A percentile compares a stretch with the other conserved stretches of the same genome.
Evolutionary conservation across 148 eudicot species (phyloP).

Genomic region (Chenopodium formosanum): DNA sequence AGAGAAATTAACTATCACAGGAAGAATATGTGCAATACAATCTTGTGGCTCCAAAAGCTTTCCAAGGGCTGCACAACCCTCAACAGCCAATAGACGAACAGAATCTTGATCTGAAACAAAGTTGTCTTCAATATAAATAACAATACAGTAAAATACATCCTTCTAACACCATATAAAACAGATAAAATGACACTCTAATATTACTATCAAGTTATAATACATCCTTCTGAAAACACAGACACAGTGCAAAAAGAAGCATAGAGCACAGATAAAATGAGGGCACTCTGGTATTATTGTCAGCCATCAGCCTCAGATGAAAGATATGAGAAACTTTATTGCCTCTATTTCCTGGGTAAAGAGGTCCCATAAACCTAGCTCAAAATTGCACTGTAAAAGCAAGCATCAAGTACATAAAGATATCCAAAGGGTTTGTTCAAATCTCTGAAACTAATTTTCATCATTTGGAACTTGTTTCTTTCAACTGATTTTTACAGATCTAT

Average conservation of each 20-base stretch:
- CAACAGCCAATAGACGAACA: slow-evolving; percentile 95
- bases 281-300: background rate
- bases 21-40: slow-evolving; percentile 89
- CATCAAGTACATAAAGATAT: background rate
- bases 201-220: too few relatives aligned
- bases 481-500: background rate
- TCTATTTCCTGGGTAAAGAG: background rate
- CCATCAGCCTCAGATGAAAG: too few relatives aligned
- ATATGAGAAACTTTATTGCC: too few relatives aligned
- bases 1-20: slow-evolving; percentile 89
- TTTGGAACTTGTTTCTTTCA: background rate
- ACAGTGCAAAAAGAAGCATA: background rate
- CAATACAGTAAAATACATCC: background rate
- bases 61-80: slow-evolving; percentile 98
- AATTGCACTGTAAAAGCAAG: background rate
- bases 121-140: background rate
- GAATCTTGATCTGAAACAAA: slow-evolving; percentile 87
- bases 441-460: background rate
- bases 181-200: too few relatives aligned
- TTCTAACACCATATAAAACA: background rate
- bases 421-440: background rate
- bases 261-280: background rate
- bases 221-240: too few relatives aligned
- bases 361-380: background rate
- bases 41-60: slow-evolving; percentile 94